phyloP scores from a whole-genome alignment of 305 asterid genomes.

The Lippia alba region DNA sequence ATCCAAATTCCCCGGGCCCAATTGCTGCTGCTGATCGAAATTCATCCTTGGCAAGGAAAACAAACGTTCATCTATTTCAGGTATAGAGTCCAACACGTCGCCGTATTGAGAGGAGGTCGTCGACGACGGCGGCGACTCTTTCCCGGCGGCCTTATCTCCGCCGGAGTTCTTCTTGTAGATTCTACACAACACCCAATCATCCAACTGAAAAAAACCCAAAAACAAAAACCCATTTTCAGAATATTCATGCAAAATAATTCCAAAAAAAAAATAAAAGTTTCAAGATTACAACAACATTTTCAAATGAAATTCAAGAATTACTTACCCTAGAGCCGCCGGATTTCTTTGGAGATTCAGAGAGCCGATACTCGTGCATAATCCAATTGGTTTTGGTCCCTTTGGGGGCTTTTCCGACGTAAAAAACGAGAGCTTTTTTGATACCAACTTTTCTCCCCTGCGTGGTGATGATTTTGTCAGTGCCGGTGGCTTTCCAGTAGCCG shows the following conservation, averaged over 20 bases:
- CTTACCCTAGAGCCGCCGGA: conserved; percentile 56
- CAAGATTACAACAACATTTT: too few relatives aligned
- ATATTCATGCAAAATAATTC: too few relatives aligned
- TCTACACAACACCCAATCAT: conserved; percentile 69
- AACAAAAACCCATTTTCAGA: not conserved
- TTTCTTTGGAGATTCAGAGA: conserved; percentile 51
- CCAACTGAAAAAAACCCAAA: conserved; percentile 39
- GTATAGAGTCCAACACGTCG: conserved; percentile 55
- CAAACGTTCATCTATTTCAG: conserved; percentile 49
- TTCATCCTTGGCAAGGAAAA: conserved; percentile 44
- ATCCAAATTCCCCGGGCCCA: conserved; percentile 55
- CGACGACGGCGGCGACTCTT: conserved; percentile 34
- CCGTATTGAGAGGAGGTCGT: conserved; percentile 58
- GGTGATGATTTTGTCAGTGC: conserved; percentile 64
- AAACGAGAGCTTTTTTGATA: conserved; percentile 74
- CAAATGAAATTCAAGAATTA: not conserved
- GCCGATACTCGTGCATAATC: conserved; percentile 83
- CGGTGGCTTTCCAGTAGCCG: conserved; percentile 90
- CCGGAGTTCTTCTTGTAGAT: conserved; percentile 62
- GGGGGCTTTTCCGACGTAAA: conserved; percentile 80
- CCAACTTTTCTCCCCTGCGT: conserved; percentile 72
- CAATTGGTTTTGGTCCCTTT: conserved; percentile 82
- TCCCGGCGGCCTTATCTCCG: conserved; percentile 39
- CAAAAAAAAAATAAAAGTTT: not conserved
- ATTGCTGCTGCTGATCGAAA: conserved; percentile 36